These are phyloP conservation scores for Yarrowia hollandica DNA, from an alignment of 805 yeast genomes.

Conservation along the genomic window DNA sequence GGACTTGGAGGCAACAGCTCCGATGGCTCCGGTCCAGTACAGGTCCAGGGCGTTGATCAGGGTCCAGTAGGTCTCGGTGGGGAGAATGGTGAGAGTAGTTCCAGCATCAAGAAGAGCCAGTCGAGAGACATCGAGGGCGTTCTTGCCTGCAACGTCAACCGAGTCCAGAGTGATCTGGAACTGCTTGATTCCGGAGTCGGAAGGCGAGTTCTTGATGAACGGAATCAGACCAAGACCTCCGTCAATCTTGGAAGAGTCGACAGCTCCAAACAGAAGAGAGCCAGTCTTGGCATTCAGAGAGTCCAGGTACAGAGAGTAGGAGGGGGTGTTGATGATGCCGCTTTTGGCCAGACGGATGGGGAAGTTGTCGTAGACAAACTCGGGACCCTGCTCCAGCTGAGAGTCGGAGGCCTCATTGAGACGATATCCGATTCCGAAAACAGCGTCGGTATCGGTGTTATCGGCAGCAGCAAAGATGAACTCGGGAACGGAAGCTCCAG, in stretches of 20 bases:
- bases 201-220: constrained; percentile 28
- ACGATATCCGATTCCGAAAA: constrained; percentile 33
- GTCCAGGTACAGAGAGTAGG: constrained; percentile 54
- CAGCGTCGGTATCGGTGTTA: background rate
- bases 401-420: background rate
- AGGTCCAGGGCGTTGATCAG: constrained; percentile 26
- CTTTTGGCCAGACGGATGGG: constrained; percentile 41
- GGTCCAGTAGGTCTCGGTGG: background rate
- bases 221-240: constrained; percentile 47
- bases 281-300: constrained; percentile 44
- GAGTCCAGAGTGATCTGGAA: background rate
- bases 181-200: background rate
- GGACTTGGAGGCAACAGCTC: background rate
- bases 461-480: constrained; percentile 31
- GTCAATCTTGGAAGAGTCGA: constrained; percentile 58
- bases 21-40: background rate
- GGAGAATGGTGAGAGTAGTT: background rate
- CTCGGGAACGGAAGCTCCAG: constrained; percentile 46
- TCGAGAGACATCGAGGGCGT: constrained; percentile 47
- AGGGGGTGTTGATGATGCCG: constrained; percentile 45
- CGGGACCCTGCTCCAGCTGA: background rate
- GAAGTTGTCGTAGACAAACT: constrained; percentile 37
- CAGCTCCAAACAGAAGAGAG: constrained; percentile 62
- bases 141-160: constrained; percentile 38
- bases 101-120: constrained; percentile 50